These are phyloP conservation scores for Aspergillus carlsbadensis DNA, from an alignment of 495 filamentous ascomycete species.

Conservation along the genomic window DNA sequence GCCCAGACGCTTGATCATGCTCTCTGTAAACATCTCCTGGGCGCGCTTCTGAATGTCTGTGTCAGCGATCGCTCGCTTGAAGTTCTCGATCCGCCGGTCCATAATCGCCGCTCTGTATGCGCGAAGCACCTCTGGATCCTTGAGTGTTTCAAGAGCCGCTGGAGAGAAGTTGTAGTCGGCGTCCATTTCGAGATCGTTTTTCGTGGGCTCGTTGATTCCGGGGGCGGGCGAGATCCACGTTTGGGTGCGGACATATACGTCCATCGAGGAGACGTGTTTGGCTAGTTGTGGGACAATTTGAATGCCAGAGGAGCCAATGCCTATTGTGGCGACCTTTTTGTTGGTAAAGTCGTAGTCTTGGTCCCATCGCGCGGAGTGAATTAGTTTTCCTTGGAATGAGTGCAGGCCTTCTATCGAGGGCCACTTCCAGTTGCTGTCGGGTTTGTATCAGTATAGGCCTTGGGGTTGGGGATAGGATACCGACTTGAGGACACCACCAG, in stretches of 20 bases:
- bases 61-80: constrained; percentile 16
- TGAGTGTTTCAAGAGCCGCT: neutral
- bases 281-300: constrained; percentile 9
- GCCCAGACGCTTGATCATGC: constrained; percentile 11
- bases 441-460: neutral
- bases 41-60: constrained; percentile 11
- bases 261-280: neutral
- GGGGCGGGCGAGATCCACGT: constrained; percentile 9
- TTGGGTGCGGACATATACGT: constrained; percentile 7
- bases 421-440: constrained; percentile 10
- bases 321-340: constrained; percentile 2
- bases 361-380: constrained; percentile 9
- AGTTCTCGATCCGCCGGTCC: constrained; percentile 18
- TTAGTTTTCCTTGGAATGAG: neutral
- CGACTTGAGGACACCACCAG: constrained; percentile 46
- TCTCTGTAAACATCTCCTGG: constrained; percentile 11
- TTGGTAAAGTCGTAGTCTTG: constrained; percentile 1
- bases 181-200: constrained; percentile 11
- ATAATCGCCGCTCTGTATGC: constrained; percentile 18
- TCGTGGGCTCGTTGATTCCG: constrained; percentile 6
- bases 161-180: constrained; percentile 1
- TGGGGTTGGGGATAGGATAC: neutral
- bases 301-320: constrained; percentile 7
- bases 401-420: neutral
- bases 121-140: constrained; percentile 12